Percentiles rank a stretch among this genome's conserved stretches.
These are phyloP conservation scores for Ceriops zippeliana DNA, from an alignment of 345 rosid genomes.

Conservation along the genomic window DNA sequence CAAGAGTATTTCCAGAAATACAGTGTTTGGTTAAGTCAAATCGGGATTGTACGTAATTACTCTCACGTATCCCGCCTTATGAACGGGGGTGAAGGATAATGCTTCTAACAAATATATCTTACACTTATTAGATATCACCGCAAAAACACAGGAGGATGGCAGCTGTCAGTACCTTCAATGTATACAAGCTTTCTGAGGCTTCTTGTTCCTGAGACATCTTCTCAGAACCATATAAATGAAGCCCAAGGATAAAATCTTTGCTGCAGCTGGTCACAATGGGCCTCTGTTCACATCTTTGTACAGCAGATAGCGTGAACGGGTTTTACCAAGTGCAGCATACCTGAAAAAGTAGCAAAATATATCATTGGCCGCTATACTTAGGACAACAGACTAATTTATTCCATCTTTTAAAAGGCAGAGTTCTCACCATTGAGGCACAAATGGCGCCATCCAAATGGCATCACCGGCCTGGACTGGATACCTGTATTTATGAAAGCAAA, in stretches of 20 bases:
- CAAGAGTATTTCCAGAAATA: too few relatives aligned
- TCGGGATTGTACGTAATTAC: background rate
- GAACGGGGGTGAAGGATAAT: background rate
- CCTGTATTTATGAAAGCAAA: constrained; percentile 37
- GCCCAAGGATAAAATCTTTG: background rate
- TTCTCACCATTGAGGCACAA: constrained; percentile 83
- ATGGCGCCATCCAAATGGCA: constrained; percentile 97
- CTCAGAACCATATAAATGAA: background rate
- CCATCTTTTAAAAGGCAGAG: constrained; percentile 2
- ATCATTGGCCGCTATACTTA: background rate
- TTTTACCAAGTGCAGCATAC: constrained; percentile 86
- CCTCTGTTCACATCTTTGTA: constrained; percentile 87
- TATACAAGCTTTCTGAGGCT: constrained; percentile 4
- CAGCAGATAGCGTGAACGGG: constrained; percentile 55
- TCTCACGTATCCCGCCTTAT: background rate
- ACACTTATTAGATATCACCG: background rate
- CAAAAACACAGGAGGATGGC: background rate
- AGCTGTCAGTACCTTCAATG: background rate
- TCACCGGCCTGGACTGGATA: constrained; percentile 94
- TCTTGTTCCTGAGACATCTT: background rate
- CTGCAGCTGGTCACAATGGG: constrained; percentile 33
- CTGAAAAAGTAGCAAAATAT: constrained; percentile 33
- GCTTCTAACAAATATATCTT: background rate
- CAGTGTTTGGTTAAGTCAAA: too few relatives aligned
- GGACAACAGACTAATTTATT: constrained; percentile 1